Conservation (phyloP, 2,329 filamentous ascomycete genomes). For the Sporothrix luriei region DNA sequence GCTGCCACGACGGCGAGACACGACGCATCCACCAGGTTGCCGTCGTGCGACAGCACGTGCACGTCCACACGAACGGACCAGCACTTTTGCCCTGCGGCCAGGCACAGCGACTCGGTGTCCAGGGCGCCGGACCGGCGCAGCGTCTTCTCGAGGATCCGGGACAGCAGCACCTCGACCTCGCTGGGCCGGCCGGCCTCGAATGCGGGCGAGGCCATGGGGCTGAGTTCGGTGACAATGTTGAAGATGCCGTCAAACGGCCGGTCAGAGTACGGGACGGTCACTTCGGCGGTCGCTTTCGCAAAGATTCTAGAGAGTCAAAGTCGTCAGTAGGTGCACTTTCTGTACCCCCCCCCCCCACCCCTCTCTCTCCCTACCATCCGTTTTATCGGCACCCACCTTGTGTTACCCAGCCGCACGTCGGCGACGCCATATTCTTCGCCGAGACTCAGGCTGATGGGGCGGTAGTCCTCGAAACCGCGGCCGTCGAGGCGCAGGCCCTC, state of each 20-base stretch:
- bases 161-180: slow-evolving; percentile 81
- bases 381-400: slow-evolving; percentile 59
- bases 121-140: slow-evolving; percentile 88
- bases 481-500: slow-evolving; percentile 83
- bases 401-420: slow-evolving; percentile 86
- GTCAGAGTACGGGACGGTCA: slow-evolving; percentile 81
- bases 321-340: background rate
- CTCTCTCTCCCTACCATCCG: background rate
- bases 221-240: slow-evolving; percentile 86
- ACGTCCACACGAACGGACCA: slow-evolving; percentile 91
- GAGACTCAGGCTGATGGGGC: slow-evolving; percentile 75
- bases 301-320: slow-evolving; percentile 63
- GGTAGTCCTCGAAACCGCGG: slow-evolving; percentile 77
- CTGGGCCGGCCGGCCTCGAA: slow-evolving; percentile 85
- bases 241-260: slow-evolving; percentile 95
- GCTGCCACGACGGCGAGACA: slow-evolving; percentile 87
- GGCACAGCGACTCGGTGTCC: slow-evolving; percentile 93
- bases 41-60: slow-evolving; percentile 88
- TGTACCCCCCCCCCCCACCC: background rate
- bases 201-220: slow-evolving; percentile 85
- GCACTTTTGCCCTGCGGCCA: slow-evolving; percentile 85
- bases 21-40: slow-evolving; percentile 81
- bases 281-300: slow-evolving; percentile 83
- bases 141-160: slow-evolving; percentile 89
- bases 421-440: slow-evolving; percentile 89